These are phyloP conservation scores for Cryptosporidium canis DNA, from an alignment of 169 alveolate species.

Conservation along the genomic window DNA sequence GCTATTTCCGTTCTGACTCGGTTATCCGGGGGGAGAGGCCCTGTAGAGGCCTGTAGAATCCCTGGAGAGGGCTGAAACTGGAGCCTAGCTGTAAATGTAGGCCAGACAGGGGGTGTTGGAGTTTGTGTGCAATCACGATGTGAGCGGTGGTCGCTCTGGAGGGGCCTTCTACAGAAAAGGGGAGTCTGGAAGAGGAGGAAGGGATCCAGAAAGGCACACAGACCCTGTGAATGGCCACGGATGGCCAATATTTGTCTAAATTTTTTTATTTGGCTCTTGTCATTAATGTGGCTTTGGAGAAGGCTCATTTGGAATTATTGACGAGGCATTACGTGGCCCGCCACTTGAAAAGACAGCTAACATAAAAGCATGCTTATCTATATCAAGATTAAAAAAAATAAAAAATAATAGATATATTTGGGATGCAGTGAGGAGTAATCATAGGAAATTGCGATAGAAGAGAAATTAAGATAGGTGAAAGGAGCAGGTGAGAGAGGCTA, in stretches of 20 bases:
- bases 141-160: no score
- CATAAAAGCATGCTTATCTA: constrained; percentile 47
- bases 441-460: background rate
- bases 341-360: constrained; percentile 72
- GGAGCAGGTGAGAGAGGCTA: background rate
- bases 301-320: background rate
- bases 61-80: no score
- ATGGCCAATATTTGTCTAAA: background rate
- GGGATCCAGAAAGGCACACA: background rate
- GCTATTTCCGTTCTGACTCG: no score
- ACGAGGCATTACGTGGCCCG: constrained; percentile 72
- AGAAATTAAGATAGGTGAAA: constrained; percentile 18
- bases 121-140: no score
- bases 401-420: background rate
- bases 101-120: no score
- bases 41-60: no score
- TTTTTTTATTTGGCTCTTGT: background rate
- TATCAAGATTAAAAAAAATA: background rate
- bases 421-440: background rate
- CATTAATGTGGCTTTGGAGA: constrained; percentile 48
- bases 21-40: no score
- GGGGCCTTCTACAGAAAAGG: background rate
- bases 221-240: no score
- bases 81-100: no score
- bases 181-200: background rate